Conservation (phyloP, 495 filamentous ascomycete species). For the Neurospora sp. region DNA sequence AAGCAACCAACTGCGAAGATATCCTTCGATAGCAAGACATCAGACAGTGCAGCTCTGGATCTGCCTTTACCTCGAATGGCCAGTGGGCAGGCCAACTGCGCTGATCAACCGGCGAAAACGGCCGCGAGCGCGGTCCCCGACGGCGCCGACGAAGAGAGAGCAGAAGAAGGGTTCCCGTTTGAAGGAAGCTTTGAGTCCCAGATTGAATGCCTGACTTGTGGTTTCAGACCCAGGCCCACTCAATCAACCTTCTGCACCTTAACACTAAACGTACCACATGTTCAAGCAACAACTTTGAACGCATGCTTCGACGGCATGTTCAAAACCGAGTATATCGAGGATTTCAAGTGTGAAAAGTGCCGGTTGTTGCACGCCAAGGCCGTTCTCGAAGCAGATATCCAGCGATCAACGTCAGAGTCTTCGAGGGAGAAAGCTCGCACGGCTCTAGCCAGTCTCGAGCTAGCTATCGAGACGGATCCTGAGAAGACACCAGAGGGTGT, state of each 20-base stretch:
- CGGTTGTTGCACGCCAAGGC: constrained; percentile 63
- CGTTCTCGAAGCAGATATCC: constrained; percentile 22
- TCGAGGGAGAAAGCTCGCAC: constrained; percentile 32
- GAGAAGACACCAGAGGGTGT: constrained; percentile 64
- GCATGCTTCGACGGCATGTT: constrained; percentile 85
- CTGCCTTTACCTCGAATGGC: neutral
- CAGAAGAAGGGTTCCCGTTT: constrained; percentile 71
- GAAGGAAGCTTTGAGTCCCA: constrained; percentile 83
- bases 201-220: constrained; percentile 83
- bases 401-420: constrained; percentile 36
- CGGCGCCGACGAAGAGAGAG: constrained; percentile 21
- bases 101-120: neutral
- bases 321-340: constrained; percentile 92
- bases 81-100: neutral
- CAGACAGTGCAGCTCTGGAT: neutral
- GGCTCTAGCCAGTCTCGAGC: constrained; percentile 43
- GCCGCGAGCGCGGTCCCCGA: constrained; percentile 10
- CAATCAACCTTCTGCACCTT: constrained; percentile 82
- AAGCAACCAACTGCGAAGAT: neutral
- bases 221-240: constrained; percentile 75
- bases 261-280: constrained; percentile 82
- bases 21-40: neutral
- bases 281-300: constrained; percentile 37
- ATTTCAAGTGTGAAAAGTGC: constrained; percentile 90
- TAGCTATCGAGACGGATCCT: constrained; percentile 63